Evolutionary conservation across 495 filamentous ascomycete genomes (phyloP).

Genomic region (Tuber borchii): DNA sequence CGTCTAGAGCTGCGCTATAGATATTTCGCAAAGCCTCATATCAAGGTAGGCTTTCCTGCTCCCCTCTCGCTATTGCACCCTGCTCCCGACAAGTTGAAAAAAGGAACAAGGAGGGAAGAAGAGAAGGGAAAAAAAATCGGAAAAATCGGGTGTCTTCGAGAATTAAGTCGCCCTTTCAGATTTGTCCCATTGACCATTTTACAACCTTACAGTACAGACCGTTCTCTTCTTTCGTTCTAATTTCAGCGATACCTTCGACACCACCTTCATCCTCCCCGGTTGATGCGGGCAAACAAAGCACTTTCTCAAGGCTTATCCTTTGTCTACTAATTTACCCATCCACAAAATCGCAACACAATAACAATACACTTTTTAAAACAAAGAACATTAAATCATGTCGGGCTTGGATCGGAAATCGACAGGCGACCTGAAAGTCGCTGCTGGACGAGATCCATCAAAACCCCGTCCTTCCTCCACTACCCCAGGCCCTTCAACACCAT

Average conservation of each 20-base stretch:
- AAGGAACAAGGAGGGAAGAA: not conserved
- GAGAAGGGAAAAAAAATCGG: not conserved
- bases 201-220: not conserved
- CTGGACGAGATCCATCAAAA: slow-evolving; percentile 16
- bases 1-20: not conserved
- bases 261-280: not conserved
- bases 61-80: not conserved
- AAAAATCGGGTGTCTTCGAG: not conserved
- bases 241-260: not conserved
- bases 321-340: not conserved
- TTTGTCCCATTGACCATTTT: not conserved
- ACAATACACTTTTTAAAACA: slow-evolving; percentile 12
- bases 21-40: not conserved
- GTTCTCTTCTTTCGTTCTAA: not conserved
- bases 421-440: slow-evolving; percentile 15
- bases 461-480: slow-evolving; percentile 10
- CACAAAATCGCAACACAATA: not conserved
- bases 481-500: slow-evolving; percentile 1
- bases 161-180: not conserved
- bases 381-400: slow-evolving; percentile 20
- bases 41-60: not conserved
- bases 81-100: not conserved
- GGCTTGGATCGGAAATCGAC: slow-evolving; percentile 6
- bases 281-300: not conserved
- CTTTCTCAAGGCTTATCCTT: not conserved